Evolutionary conservation across 768 basidiomycete species (phyloP).

Genomic region (Auricularia sp.): DNA sequence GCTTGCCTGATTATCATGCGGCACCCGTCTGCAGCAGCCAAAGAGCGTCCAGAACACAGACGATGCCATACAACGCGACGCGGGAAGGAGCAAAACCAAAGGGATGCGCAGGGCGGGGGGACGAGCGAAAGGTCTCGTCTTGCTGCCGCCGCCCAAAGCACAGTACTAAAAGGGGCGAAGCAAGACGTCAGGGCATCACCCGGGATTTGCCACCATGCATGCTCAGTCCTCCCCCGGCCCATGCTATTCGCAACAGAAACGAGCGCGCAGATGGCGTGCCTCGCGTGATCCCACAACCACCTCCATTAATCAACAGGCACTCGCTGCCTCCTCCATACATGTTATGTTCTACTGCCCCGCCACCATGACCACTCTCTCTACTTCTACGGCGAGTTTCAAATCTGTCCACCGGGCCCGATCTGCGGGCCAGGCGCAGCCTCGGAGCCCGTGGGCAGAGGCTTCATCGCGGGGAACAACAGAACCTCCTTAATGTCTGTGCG

Average conservation of each 20-base stretch:
- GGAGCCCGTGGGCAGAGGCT: constrained; percentile 46
- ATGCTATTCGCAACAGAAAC: not conserved
- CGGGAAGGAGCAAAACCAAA: not conserved
- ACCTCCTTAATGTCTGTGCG: constrained; percentile 88
- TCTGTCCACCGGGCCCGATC: constrained; percentile 16
- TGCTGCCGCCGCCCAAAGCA: no score
- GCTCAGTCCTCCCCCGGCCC: not conserved
- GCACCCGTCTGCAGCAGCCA: not conserved
- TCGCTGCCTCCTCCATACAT: not conserved
- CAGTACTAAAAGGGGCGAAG: not conserved
- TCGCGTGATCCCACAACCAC: not conserved
- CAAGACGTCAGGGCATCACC: not conserved
- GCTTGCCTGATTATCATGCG: not conserved
- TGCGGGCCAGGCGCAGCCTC: constrained; percentile 22
- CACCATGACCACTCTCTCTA: not conserved
- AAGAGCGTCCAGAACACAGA: not conserved
- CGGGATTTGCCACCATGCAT: not conserved
- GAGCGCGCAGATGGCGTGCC: not conserved
- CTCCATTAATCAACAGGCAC: not conserved
- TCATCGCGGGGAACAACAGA: constrained; percentile 94
- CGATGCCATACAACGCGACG: not conserved
- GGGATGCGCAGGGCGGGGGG: not conserved
- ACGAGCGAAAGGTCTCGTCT: no score
- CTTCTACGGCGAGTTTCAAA: constrained; percentile 1
- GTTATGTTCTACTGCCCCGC: not conserved